A percentile compares a stretch with the other conserved stretches of the same genome.
These are phyloP conservation scores for Alternaria sp. DNA, from an alignment of 2,329 filamentous ascomycete genomes.

Conservation along the genomic window DNA sequence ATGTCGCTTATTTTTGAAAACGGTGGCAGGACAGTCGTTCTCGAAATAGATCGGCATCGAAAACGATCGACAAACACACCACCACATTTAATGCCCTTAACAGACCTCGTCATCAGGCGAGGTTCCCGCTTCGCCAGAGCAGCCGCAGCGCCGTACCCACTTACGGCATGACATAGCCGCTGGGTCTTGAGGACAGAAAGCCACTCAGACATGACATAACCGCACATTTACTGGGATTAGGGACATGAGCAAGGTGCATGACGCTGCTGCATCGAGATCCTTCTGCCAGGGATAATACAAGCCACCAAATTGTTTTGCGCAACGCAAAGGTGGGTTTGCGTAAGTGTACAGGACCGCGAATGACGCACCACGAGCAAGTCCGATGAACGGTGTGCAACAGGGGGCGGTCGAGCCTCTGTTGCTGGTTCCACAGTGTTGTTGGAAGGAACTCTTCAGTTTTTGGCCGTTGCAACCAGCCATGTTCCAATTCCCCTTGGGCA, in stretches of 20 bases:
- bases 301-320: slow-evolving; percentile 1
- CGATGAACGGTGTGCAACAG: background rate
- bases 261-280: slow-evolving; percentile 2
- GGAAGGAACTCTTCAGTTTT: background rate
- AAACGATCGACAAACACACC: slow-evolving; percentile 7
- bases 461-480: background rate
- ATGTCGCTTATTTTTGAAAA: slow-evolving; percentile 8
- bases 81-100: background rate
- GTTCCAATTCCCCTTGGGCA: background rate
- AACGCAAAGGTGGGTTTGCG: slow-evolving; percentile 1
- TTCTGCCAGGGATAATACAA: slow-evolving; percentile 2
- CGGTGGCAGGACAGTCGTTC: background rate
- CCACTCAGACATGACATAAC: slow-evolving; percentile 9
- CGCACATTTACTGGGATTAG: background rate
- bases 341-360: background rate
- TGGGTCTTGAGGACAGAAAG: background rate
- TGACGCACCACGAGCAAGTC: background rate
- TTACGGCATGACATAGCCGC: slow-evolving; percentile 7
- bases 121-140: slow-evolving; percentile 5
- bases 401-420: background rate
- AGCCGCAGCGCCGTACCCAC: background rate
- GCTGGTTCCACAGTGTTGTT: background rate
- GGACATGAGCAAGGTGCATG: slow-evolving; percentile 1
- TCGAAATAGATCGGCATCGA: slow-evolving; percentile 9
- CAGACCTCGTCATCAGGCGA: slow-evolving; percentile 11